A percentile compares a stretch with the other conserved stretches of the same genome.
Conservation (phyloP, 768 basidiomycete species). For the Pulveroboletus sp. region DNA sequence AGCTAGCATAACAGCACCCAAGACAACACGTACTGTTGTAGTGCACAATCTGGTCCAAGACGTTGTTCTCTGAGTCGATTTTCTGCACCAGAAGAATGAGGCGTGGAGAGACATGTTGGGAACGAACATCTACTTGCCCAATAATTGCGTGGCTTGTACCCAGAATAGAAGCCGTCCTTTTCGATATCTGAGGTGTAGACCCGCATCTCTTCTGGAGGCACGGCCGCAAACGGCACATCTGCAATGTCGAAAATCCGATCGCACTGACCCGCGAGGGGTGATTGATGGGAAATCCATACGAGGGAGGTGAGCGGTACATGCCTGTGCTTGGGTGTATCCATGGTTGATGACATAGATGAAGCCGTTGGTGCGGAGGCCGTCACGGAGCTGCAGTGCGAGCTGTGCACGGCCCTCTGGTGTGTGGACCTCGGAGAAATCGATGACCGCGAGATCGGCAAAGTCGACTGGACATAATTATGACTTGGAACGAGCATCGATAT, state of each 20-base stretch:
- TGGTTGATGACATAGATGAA: conserved; percentile 41
- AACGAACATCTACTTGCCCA: conserved; percentile 36
- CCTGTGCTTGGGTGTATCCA: conserved; percentile 39
- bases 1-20: background rate
- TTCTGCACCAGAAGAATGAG: conserved; percentile 35
- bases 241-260: conserved; percentile 48
- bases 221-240: conserved; percentile 41
- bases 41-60: conserved; percentile 61
- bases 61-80: conserved; percentile 46
- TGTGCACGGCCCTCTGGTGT: conserved; percentile 40
- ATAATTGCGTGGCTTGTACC: conserved; percentile 48
- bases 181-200: conserved; percentile 37
- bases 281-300: no score
- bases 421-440: conserved; percentile 45
- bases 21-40: conserved; percentile 47
- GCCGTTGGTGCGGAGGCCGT: conserved; percentile 43
- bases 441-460: conserved; percentile 49
- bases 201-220: conserved; percentile 40
- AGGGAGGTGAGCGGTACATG: no score
- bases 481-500: background rate
- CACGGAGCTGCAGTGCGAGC: conserved; percentile 40
- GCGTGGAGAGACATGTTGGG: background rate
- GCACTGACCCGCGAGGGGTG: conserved; percentile 30
- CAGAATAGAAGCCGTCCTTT: conserved; percentile 44
- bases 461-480: conserved; percentile 34